Percentiles rank a stretch among this genome's conserved stretches.
Conservation (phyloP, 805 yeast genomes). For the Wickerhamiella occidentalis region DNA sequence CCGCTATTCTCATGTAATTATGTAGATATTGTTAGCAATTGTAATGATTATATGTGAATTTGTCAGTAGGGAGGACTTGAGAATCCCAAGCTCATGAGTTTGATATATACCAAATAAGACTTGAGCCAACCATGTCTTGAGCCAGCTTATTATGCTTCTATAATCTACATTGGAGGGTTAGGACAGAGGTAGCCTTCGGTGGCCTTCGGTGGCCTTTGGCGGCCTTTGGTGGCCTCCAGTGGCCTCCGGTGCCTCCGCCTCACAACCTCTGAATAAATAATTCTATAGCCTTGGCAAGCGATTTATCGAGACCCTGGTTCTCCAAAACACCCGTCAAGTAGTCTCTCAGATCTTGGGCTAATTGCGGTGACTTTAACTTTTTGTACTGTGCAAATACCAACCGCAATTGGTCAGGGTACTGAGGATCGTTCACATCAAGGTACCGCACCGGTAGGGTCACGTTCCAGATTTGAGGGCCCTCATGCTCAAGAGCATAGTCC, state of each 20-base stretch:
- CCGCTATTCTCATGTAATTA: neutral
- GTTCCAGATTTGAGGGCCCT: constrained; percentile 37
- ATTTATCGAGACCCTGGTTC: constrained; percentile 17
- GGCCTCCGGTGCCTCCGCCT: no score
- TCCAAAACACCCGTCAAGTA: constrained; percentile 14
- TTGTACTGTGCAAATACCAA: constrained; percentile 57
- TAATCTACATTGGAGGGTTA: no score
- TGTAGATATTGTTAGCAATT: no score
- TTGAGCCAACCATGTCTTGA: no score
- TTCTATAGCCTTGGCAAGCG: constrained; percentile 19
- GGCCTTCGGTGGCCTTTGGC: no score
- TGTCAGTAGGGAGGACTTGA: no score
- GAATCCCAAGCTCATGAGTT: no score
- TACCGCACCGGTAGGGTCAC: constrained; percentile 58
- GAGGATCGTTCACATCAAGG: constrained; percentile 30
- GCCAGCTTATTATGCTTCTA: no score
- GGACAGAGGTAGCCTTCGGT: no score
- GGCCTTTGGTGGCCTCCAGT: no score
- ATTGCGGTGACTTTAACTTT: constrained; percentile 15
- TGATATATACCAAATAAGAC: no score
- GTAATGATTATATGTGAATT: no score
- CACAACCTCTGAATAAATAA: constrained; percentile 15
- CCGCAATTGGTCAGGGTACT: constrained; percentile 51
- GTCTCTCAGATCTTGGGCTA: constrained; percentile 22
- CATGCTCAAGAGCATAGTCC: constrained; percentile 31